Evolutionary conservation across 2,329 filamentous ascomycete species (phyloP).

Genomic region (Cercospora canescens): DNA sequence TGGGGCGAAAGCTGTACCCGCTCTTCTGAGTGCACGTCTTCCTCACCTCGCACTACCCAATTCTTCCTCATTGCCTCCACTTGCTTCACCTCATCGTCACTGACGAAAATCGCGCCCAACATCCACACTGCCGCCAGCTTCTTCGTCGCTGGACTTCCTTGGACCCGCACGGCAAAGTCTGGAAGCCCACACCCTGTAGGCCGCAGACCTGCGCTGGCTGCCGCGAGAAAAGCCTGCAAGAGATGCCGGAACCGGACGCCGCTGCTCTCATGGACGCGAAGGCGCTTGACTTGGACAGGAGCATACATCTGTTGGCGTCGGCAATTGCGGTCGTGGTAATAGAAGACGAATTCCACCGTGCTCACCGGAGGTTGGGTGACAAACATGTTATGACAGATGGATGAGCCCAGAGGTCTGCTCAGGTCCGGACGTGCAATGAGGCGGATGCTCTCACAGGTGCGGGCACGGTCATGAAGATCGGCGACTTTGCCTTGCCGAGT

Average conservation of each 20-base stretch:
- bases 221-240: neutral
- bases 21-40: neutral
- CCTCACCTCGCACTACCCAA: neutral
- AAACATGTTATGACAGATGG: slow-evolving; percentile 16
- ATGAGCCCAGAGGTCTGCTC: neutral
- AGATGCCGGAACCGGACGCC: slow-evolving; percentile 14
- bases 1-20: neutral
- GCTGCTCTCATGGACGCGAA: neutral
- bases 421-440: slow-evolving; percentile 8
- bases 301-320: neutral
- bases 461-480: neutral
- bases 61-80: slow-evolving; percentile 6
- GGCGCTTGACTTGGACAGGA: neutral
- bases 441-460: slow-evolving; percentile 11
- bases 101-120: slow-evolving; percentile 20
- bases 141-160: neutral
- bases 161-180: neutral
- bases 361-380: slow-evolving; percentile 14
- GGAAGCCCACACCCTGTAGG: neutral
- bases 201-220: neutral
- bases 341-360: neutral
- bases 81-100: slow-evolving; percentile 3
- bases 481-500: neutral
- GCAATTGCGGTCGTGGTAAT: slow-evolving; percentile 1
- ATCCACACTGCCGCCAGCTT: slow-evolving; percentile 11